Conservation (phyloP, 177 flowering plant genomes). For the Vitis hybrid region DNA sequence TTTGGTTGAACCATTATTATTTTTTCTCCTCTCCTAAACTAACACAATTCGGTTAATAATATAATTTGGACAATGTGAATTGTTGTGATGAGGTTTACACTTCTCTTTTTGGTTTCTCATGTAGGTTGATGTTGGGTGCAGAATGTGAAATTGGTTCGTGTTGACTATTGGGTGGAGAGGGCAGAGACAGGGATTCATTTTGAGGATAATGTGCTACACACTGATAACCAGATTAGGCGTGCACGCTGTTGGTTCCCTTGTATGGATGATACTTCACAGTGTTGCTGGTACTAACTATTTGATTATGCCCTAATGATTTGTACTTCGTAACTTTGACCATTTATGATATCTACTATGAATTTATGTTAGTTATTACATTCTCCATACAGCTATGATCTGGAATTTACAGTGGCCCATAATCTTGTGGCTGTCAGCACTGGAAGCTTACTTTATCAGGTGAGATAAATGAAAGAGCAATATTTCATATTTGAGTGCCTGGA, state of each 20-base stretch:
- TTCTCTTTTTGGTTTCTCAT: constrained; percentile 37
- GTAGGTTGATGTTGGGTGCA: constrained; percentile 69
- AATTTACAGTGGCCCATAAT: constrained; percentile 81
- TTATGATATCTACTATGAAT: neutral
- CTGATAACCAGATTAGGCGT: constrained; percentile 90
- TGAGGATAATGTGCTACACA: constrained; percentile 56
- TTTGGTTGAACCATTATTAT: too few relatives aligned
- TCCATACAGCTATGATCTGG: constrained; percentile 80
- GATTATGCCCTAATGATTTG: neutral
- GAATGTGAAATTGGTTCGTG: constrained; percentile 79
- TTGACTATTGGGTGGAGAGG: constrained; percentile 87
- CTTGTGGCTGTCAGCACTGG: constrained; percentile 93
- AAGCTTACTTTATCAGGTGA: constrained; percentile 84
- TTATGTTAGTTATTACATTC: constrained; percentile 11
- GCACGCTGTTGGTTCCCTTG: constrained; percentile 99
- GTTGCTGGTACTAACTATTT: constrained; percentile 61
- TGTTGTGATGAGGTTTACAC: constrained; percentile 24
- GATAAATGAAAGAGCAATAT: constrained; percentile 6
- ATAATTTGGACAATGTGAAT: neutral
- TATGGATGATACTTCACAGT: constrained; percentile 64
- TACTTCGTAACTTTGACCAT: neutral
- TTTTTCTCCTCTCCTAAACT: too few relatives aligned
- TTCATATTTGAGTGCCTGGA: neutral
- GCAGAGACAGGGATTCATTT: constrained; percentile 87
- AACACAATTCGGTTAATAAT: neutral